Evolutionary conservation across 768 basidiomycete species (phyloP).

Genomic region (Boletellus sp.): DNA sequence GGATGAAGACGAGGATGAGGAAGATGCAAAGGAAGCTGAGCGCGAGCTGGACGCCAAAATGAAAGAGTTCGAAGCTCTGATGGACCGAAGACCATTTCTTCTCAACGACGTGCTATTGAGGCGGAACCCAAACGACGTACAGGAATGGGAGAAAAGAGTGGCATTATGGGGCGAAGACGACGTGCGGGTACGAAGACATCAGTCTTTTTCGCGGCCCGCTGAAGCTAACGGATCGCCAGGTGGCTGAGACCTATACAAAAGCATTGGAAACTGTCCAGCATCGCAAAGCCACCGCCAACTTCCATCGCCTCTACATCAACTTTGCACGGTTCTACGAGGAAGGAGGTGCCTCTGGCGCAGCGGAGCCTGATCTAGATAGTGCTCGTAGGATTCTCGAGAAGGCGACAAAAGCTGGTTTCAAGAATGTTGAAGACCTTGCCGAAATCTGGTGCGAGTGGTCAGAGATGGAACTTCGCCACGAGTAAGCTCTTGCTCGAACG

Average conservation of each 20-base stretch:
- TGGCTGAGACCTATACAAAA: slow-evolving; percentile 88
- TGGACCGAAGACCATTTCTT: slow-evolving; percentile 93
- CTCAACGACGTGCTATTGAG: slow-evolving; percentile 92
- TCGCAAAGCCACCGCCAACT: slow-evolving; percentile 84
- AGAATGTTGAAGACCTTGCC: slow-evolving; percentile 93
- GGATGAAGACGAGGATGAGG: slow-evolving; percentile 76
- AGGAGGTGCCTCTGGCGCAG: slow-evolving; percentile 76
- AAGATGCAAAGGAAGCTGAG: slow-evolving; percentile 74
- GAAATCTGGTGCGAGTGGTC: slow-evolving; percentile 99
- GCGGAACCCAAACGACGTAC: slow-evolving; percentile 95
- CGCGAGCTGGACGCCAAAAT: slow-evolving; percentile 82
- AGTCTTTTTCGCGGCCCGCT: neutral
- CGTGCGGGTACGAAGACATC: slow-evolving; percentile 60
- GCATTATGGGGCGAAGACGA: slow-evolving; percentile 92
- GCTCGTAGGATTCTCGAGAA: slow-evolving; percentile 93
- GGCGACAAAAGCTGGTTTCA: slow-evolving; percentile 88
- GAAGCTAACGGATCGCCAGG: slow-evolving; percentile 40
- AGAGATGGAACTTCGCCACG: slow-evolving; percentile 94
- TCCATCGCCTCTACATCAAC: slow-evolving; percentile 87
- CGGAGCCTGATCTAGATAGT: slow-evolving; percentile 77
- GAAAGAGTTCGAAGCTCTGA: slow-evolving; percentile 90
- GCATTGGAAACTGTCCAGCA: slow-evolving; percentile 87
- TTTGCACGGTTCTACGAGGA: slow-evolving; percentile 98
- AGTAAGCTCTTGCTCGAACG: slow-evolving; percentile 51
- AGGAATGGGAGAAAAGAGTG: slow-evolving; percentile 98